Conservation (phyloP, 352 stramenopile genomes). For the Globisporangium rhizosaccharum region DNA sequence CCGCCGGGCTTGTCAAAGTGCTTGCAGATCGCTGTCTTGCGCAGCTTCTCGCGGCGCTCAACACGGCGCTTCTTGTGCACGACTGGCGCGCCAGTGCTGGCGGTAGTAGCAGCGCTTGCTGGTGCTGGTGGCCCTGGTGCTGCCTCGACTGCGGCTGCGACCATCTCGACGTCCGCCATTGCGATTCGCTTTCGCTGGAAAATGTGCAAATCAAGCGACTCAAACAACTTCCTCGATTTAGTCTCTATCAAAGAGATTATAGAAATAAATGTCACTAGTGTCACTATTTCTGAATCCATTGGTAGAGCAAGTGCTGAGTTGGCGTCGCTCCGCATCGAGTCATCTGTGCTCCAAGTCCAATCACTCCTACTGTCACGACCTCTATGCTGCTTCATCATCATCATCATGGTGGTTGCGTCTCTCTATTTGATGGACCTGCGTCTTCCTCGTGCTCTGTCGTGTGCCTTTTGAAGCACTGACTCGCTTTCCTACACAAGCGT, state of each 20-base stretch:
- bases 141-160: background rate
- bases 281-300: no score
- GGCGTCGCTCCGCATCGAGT: no score
- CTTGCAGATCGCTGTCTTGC: conserved; percentile 80
- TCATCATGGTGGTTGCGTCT: background rate
- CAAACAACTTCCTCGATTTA: background rate
- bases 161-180: conserved; percentile 9
- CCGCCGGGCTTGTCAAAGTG: conserved; percentile 82
- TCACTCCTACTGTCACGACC: no score
- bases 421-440: background rate
- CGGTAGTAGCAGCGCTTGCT: background rate
- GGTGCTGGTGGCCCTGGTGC: background rate
- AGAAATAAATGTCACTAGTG: no score
- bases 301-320: no score
- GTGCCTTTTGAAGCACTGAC: background rate
- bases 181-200: background rate
- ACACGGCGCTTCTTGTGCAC: conserved; percentile 55
- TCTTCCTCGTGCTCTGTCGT: background rate
- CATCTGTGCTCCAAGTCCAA: no score
- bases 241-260: background rate
- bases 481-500: background rate
- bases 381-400: no score
- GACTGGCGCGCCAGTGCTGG: conserved; percentile 1
- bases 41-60: conserved; percentile 57
- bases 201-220: background rate